A percentile compares a stretch with the other conserved stretches of the same genome.
phyloP scores from a whole-genome alignment of 768 basidiomycete genomes.

The Boletus pseudo-olivaceus region DNA sequence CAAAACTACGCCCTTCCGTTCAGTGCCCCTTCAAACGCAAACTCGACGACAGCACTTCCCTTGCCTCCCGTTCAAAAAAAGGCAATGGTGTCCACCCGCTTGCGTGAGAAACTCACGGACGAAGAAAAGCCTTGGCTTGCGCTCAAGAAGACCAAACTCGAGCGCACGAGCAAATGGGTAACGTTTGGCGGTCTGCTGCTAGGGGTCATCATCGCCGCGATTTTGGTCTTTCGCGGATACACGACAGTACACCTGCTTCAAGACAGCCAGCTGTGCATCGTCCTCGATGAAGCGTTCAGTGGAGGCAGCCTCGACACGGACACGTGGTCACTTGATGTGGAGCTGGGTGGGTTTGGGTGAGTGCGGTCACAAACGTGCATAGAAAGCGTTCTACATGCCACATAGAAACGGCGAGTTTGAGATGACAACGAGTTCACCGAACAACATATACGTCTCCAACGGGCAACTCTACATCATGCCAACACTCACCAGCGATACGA shows the following conservation, averaged over 20 bases:
- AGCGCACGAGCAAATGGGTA: slow-evolving; percentile 44
- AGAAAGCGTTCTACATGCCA: slow-evolving; percentile 5
- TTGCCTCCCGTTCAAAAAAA: slow-evolving; percentile 41
- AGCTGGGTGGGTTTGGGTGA: slow-evolving; percentile 52
- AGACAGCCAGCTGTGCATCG: slow-evolving; percentile 37
- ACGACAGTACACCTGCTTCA: slow-evolving; percentile 36
- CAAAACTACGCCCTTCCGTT: slow-evolving; percentile 27
- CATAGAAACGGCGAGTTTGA: slow-evolving; percentile 51
- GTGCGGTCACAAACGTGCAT: slow-evolving; percentile 2
- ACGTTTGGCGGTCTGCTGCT: slow-evolving; percentile 41
- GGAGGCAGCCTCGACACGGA: slow-evolving; percentile 37
- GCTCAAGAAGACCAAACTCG: slow-evolving; percentile 29
- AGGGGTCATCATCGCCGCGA: slow-evolving; percentile 40
- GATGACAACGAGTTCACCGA: slow-evolving; percentile 42
- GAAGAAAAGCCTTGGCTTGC: slow-evolving; percentile 48
- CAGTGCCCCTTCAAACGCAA: slow-evolving; percentile 29
- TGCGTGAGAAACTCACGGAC: slow-evolving; percentile 47
- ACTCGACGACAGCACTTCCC: slow-evolving; percentile 31
- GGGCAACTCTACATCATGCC: slow-evolving; percentile 56
- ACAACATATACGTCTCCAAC: slow-evolving; percentile 45
- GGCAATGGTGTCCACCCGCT: slow-evolving; percentile 43
- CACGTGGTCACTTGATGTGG: slow-evolving; percentile 47
- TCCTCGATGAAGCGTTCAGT: slow-evolving; percentile 50
- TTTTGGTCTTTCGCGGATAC: slow-evolving; percentile 47
- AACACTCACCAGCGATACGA: slow-evolving; percentile 51